Percentiles rank a stretch among this genome's conserved stretches.
These are phyloP conservation scores for Botrytis sinoallii DNA, from an alignment of 2,329 filamentous ascomycete species.

Conservation along the genomic window DNA sequence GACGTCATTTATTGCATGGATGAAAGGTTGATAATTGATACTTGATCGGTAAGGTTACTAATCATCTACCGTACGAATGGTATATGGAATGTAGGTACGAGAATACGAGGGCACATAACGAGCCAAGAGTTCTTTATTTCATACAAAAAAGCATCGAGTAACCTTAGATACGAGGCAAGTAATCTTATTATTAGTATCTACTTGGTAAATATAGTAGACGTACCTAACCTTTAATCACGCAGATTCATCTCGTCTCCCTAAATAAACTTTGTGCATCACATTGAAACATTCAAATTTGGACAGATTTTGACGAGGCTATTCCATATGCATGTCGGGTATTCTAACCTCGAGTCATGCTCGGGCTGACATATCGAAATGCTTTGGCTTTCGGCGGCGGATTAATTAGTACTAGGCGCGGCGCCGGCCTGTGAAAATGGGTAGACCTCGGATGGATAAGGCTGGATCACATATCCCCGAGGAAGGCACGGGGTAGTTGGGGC, in stretches of 20 bases:
- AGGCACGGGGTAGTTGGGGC: background rate
- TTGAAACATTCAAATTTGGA: background rate
- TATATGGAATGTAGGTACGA: background rate
- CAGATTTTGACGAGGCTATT: background rate
- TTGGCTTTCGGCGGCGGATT: background rate
- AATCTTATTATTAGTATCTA: background rate
- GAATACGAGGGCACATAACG: no score
- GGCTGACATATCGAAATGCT: background rate
- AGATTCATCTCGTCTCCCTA: background rate
- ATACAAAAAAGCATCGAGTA: background rate
- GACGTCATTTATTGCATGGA: background rate
- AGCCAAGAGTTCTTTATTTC: no score
- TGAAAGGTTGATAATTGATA: background rate
- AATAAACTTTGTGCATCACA: background rate
- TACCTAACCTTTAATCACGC: background rate
- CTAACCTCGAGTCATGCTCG: background rate
- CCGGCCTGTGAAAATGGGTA: background rate
- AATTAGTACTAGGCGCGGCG: background rate
- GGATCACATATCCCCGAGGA: background rate
- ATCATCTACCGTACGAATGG: background rate
- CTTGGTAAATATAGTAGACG: no score
- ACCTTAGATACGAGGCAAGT: background rate
- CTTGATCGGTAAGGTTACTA: background rate
- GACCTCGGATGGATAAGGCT: background rate
- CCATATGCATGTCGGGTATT: background rate